Base-by-base conservation (phyloP, 2,329 filamentous ascomycete species). In the Elsinoe batatas region DNA sequence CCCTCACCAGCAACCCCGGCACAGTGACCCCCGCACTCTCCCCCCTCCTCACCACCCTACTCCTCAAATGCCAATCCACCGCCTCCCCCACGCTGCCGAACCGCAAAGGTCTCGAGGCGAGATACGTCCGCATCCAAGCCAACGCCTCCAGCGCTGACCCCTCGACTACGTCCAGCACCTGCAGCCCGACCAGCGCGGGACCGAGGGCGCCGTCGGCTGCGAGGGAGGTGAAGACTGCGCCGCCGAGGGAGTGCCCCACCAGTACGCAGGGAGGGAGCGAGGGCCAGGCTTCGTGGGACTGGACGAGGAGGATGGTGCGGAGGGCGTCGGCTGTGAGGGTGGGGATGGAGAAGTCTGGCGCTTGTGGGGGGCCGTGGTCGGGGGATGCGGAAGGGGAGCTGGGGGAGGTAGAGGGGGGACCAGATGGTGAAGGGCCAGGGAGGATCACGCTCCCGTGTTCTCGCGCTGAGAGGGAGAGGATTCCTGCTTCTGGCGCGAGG, bases 81-180 rank as follows among this genome's bases (percentile, higher is more conserved):
- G 85, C 91, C 3, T 86, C 81, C 60, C 86, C 78, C 15, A 95
- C 63, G 11, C 82, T 85, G n/a, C 82, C 75, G 64, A 98, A 98
- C 1, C 83, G 81, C 7, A 76, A 75, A 0, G 93, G 93, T 18
- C 93, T 80, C 3, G 85, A 90, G 1, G 87, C 84, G 17, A 98
- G 79, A 69, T 96, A 96, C 2, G 84, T 86, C 62, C 93, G 86
- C 93, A 98, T 98, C 69, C 87, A 91, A 69, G 90, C 84, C 54
- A 98, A 77, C 2, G 93, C 91, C 68, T 97, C 93, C 70, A 98
- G 91, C 33, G 93, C 93, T 0, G 88, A 95, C 10, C 93, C 80
- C 71, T 98, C 93, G 26, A 98, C 93, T 3, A 98, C 89, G 70
- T 98, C 93, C 13, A 98, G 76, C 6, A 97, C 91, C 3, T 84